Evolutionary conservation across 768 basidiomycete species (phyloP), one percentile per base, ranked within the genome.

Genomic region (Amanita phalloides): DNA sequence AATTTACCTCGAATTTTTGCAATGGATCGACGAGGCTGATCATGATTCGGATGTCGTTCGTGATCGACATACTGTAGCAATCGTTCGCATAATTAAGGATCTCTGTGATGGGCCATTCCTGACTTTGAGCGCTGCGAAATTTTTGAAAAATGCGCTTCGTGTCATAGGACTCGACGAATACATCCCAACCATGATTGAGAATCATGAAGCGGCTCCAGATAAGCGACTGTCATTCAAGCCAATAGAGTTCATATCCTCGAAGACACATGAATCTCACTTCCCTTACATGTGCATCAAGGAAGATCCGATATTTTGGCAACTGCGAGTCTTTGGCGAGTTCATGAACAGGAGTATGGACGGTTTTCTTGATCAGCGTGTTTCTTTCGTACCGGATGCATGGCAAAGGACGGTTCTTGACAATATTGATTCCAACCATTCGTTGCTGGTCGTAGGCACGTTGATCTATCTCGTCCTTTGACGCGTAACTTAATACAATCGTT

Each of bases 271-370:
- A 6, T 64, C 72, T 0, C 46, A 70, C 7, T 61, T 80, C 55
- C 59, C 68, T 10, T 84, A 76, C 56, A 81, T 86, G 80, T 58
- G 53, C 1, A 75, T 84, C 51, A 65, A 56, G 1, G 81, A 84
- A 52, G 67, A 79, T 53, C 79, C 81, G 1, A 61, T 82, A 7
- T 64, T 68, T 10, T 87, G 84, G 82, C 84, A 86, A 60, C 66
- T 87, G 23, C 73, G 81, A n/a, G 62, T 76, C 9, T 85, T 84
- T 52, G 85, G 84, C 5, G 76, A 83, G 55, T 81, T 69, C 58
- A 82, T 87, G 84, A 82, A 85, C 57, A 69, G 84, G 33, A 79
- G 75, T 54, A 82, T 87, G 78, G 84, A 84, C 54, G 72, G 79
- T 38, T 66, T 73, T 48, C 60, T 64, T 0, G 86, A 87, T 63